These are phyloP conservation scores for Dothistroma septosporum DNA, from an alignment of 2,329 filamentous ascomycete genomes.

Conservation along the genomic window DNA sequence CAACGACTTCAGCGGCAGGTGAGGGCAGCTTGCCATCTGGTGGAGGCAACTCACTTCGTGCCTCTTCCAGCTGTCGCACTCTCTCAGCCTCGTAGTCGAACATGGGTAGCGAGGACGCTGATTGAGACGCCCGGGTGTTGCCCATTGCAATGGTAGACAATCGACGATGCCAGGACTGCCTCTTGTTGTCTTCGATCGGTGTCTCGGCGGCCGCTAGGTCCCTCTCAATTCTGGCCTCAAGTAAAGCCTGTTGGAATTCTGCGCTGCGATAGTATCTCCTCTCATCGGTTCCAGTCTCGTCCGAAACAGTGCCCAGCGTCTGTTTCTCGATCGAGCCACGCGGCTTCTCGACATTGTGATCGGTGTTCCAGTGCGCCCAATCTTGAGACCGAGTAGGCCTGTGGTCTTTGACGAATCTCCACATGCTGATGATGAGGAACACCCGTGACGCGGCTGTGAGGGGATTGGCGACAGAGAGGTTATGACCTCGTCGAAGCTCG, in stretches of 20 bases:
- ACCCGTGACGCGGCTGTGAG: not conserved
- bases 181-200: conserved; percentile 2
- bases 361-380: not conserved
- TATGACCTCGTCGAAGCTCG: not conserved
- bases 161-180: conserved; percentile 7
- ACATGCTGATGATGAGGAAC: not conserved
- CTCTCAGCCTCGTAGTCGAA: conserved; percentile 12
- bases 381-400: not conserved
- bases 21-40: not conserved
- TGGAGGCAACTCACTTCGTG: not conserved
- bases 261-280: conserved; percentile 19
- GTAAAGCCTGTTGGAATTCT: conserved; percentile 20
- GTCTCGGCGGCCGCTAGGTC: conserved; percentile 4
- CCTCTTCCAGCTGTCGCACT: not conserved
- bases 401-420: not conserved
- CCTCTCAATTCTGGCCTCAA: conserved; percentile 15
- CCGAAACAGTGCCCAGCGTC: conserved; percentile 7
- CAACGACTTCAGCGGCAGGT: not conserved
- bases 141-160: not conserved
- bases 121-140: conserved; percentile 13
- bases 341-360: not conserved
- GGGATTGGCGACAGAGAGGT: not conserved
- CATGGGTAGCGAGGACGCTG: conserved; percentile 6
- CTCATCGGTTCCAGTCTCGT: conserved; percentile 15
- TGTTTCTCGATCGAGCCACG: conserved; percentile 14